phyloP scores from a whole-genome alignment of 371 early-diverging fungal species.

The Rhizomucor miehei region DNA sequence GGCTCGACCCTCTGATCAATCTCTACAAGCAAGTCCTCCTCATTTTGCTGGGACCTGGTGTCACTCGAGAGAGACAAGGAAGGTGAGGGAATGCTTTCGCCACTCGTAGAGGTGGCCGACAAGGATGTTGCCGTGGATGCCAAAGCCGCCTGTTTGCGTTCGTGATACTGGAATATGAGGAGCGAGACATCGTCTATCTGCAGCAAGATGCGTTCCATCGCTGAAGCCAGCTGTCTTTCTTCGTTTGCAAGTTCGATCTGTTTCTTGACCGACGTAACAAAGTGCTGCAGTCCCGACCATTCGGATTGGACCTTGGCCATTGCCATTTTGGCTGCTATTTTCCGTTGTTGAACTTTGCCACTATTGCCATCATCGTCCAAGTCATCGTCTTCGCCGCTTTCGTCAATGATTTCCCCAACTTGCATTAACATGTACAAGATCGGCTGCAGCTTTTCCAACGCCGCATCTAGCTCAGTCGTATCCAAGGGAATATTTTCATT shows the following conservation, averaged over 20 bases:
- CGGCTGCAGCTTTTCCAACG: conserved; percentile 17
- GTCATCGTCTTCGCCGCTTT: conserved; percentile 20
- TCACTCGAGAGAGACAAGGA: not conserved
- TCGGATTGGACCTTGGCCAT: conserved; percentile 45
- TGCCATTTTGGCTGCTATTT: conserved; percentile 14
- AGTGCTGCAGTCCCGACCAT: conserved; percentile 48
- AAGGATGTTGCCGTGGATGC: not conserved
- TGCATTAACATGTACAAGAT: conserved; percentile 19
- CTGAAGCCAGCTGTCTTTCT: conserved; percentile 9
- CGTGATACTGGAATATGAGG: conserved; percentile 45
- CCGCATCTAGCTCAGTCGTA: conserved; percentile 15
- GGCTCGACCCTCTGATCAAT: conserved; percentile 56
- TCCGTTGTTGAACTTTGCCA: conserved; percentile 6
- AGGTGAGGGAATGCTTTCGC: conserved; percentile 1
- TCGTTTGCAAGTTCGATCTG: conserved; percentile 16
- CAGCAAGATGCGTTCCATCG: conserved; percentile 31
- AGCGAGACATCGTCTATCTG: conserved; percentile 38
- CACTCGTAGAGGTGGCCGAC: conserved; percentile 1
- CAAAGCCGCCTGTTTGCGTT: conserved; percentile 20
- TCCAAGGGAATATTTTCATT: conserved; percentile 3
- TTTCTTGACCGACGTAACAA: conserved; percentile 30
- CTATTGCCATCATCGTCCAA: not conserved
- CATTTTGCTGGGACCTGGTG: conserved; percentile 11
- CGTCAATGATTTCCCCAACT: conserved; percentile 21
- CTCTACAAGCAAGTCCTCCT: conserved; percentile 45